Evolutionary conservation across 2,329 filamentous ascomycete genomes (phyloP), one percentile per base, ranked within the genome.

Genomic region (Plectosphaerella sp.): DNA sequence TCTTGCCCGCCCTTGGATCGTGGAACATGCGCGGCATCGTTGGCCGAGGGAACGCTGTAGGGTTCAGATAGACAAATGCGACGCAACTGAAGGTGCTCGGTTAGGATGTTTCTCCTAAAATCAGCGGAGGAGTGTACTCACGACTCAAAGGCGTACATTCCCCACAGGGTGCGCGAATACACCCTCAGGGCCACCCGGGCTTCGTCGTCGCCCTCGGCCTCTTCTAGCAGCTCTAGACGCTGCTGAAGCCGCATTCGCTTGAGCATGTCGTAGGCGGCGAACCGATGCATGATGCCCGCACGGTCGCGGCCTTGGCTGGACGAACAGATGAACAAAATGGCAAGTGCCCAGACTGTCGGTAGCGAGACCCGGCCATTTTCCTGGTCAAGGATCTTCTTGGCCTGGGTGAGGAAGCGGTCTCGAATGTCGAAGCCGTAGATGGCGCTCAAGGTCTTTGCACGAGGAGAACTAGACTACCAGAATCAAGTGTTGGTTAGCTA

Each of bases 321-420:
- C 11, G 15, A 28, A 12, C 20, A 48, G n/a, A 50, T 39, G 39
- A 50, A 53, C 45, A 53, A 36, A n/a, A 36, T 47, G 28, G 41
- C 22, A 10, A 53, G 45, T 14, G 37, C 45, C 52, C 45, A 45
- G 24, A 41, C n/a, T 5, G 48, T 50, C 4, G 52, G 36, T 2
- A 53, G 45, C n/a, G 52, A 53, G 22, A 20, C 16, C 9, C 42
- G 46, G 16, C 52, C 52, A 14, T 35, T 15, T 33, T 53, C 52
- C 12, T 43, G 48, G n/a, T 53, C 52, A 3, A 53, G 48, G 7
- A 47, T 42, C 24, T n/a, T 50, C 22, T 53, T 53, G 3, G 52
- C 52, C 45, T 53, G 48, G 18, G 24, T 28, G 11, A 39, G 45
- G 45, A 53, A 53, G 12, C 37, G 20, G 16, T 50, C 35, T 15